Conservation (phyloP, 2,329 filamentous ascomycete genomes). For the Tothia fuscella region DNA sequence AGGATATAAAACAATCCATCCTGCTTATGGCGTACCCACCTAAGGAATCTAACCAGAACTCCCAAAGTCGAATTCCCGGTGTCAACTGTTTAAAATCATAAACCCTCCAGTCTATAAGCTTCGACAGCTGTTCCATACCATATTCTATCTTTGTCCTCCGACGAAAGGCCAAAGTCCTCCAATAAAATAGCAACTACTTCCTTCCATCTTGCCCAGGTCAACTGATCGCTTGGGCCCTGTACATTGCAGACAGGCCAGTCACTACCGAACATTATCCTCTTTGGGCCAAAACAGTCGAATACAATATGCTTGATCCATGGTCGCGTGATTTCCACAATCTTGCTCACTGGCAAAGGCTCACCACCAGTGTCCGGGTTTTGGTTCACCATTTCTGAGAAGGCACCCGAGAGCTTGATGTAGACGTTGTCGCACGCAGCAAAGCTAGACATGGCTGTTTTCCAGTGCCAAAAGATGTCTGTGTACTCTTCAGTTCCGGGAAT, state of each 20-base stretch:
- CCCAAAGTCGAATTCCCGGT: too few species aligned
- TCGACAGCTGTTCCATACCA: conserved; percentile 61
- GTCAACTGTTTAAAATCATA: too few species aligned
- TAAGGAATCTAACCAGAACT: too few species aligned
- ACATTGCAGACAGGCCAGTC: conserved; percentile 90
- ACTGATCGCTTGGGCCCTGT: conserved; percentile 40
- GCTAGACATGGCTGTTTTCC: conserved; percentile 55
- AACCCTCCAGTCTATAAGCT: conserved; percentile 48
- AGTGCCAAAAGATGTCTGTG: conserved; percentile 52
- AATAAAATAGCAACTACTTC: conserved; percentile 57
- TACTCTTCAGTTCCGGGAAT: conserved; percentile 19
- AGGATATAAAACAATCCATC: too few species aligned
- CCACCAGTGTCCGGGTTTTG: conserved; percentile 31
- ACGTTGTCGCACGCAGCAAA: conserved; percentile 53
- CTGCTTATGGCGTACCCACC: too few species aligned
- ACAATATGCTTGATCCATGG: conserved; percentile 59
- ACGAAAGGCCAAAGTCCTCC: conserved; percentile 35
- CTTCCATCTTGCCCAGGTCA: conserved; percentile 67
- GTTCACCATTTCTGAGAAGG: conserved; percentile 64
- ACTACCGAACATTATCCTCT: conserved; percentile 75
- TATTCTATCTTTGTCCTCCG: conserved; percentile 52
- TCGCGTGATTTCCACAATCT: conserved; percentile 50
- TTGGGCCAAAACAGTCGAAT: conserved; percentile 58
- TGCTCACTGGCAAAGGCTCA: conserved; percentile 31
- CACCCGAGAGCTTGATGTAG: conserved; percentile 90